A percentile compares a stretch with the other conserved stretches of the same genome.
Conservation (phyloP, 305 asterid species). For the Fraxinus baroniana region DNA sequence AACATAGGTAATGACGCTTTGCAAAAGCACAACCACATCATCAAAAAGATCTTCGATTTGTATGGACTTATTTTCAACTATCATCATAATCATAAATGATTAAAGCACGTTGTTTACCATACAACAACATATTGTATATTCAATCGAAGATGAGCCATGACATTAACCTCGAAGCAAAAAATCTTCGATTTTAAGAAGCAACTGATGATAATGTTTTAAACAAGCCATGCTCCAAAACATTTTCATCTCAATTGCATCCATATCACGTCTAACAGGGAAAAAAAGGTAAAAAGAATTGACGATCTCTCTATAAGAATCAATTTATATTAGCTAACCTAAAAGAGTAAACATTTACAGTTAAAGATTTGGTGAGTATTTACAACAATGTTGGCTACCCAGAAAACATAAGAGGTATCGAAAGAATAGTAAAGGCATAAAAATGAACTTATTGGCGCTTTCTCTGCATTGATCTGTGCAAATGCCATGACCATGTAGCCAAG, state of each 20-base stretch:
- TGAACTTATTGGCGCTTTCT: slow-evolving; percentile 50
- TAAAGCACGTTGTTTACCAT: neutral
- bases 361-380: slow-evolving; percentile 41
- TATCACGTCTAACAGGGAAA: neutral
- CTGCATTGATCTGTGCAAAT: slow-evolving; percentile 59
- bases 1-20: neutral
- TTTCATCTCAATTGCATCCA: slow-evolving; percentile 19
- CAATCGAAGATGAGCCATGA: neutral
- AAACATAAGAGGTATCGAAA: slow-evolving; percentile 21
- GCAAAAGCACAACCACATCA: neutral
- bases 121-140: neutral
- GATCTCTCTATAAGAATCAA: slow-evolving; percentile 26
- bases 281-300: slow-evolving; percentile 29
- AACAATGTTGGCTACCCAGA: slow-evolving; percentile 34
- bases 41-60: neutral
- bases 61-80: neutral
- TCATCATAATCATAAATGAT: neutral
- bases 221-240: slow-evolving; percentile 18
- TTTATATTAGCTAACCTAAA: slow-evolving; percentile 36
- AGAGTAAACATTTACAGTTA: slow-evolving; percentile 32
- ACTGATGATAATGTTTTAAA: neutral
- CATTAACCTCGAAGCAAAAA: neutral
- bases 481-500: slow-evolving; percentile 75
- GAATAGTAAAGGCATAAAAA: neutral
- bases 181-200: neutral